Conservation (phyloP, 1,139 yeast species). For the Nematodospora anomalae region DNA sequence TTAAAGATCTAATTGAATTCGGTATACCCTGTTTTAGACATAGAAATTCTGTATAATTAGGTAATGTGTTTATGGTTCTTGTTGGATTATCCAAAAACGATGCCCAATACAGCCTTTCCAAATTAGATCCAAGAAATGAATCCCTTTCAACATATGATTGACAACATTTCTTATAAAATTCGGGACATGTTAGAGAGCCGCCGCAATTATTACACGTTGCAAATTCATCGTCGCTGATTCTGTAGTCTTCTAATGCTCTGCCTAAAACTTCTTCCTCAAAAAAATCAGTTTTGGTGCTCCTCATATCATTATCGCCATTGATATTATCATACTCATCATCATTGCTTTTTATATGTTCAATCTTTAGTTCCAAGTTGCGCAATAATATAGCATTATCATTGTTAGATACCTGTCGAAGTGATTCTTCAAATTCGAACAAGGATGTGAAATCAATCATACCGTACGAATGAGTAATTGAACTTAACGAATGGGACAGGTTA, state of each 20-base stretch:
- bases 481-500: too few species aligned
- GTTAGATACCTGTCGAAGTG: slow-evolving; percentile 27
- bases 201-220: slow-evolving; percentile 32
- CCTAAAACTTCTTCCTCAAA: slow-evolving; percentile 9
- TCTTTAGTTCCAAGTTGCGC: slow-evolving; percentile 32
- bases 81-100: slow-evolving; percentile 46
- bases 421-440: slow-evolving; percentile 45
- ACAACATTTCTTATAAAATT: slow-evolving; percentile 16
- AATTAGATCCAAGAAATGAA: slow-evolving; percentile 16
- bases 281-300: not conserved
- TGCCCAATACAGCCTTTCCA: slow-evolving; percentile 48
- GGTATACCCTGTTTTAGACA: slow-evolving; percentile 45
- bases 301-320: not conserved
- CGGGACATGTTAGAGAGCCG: slow-evolving; percentile 14
- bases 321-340: slow-evolving; percentile 6
- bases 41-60: slow-evolving; percentile 46
- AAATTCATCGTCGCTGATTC: slow-evolving; percentile 34
- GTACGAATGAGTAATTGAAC: too few species aligned
- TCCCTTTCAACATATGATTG: slow-evolving; percentile 5
- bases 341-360: slow-evolving; percentile 22
- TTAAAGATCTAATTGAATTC: slow-evolving; percentile 33
- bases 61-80: slow-evolving; percentile 46
- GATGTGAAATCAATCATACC: slow-evolving; percentile 32
- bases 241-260: slow-evolving; percentile 22
- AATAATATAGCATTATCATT: slow-evolving; percentile 22